Conservation (phyloP, 371 early-diverging fungal species). For the Phascolomyces articulosus region DNA sequence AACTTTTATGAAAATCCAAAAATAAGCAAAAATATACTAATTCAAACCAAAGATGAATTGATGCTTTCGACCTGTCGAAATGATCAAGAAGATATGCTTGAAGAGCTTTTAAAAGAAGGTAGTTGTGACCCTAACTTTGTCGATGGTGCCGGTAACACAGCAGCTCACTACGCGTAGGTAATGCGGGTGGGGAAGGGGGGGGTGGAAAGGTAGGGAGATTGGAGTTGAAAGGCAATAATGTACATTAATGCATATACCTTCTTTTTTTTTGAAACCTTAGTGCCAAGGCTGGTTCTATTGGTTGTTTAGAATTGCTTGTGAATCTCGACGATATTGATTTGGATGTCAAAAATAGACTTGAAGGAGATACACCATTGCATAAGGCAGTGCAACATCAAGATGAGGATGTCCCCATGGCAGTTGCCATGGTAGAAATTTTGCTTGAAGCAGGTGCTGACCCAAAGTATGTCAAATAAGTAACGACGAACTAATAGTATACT, state of each 20-base stretch:
- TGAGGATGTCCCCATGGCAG: constrained; percentile 49
- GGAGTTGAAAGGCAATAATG: neutral
- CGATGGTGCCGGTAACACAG: constrained; percentile 68
- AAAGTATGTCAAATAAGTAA: constrained; percentile 29
- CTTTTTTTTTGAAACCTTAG: constrained; percentile 24
- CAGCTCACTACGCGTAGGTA: constrained; percentile 73
- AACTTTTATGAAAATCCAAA: neutral
- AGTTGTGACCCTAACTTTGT: constrained; percentile 55
- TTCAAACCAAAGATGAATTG: constrained; percentile 47
- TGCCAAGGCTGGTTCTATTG: constrained; percentile 58
- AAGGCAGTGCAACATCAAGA: constrained; percentile 55
- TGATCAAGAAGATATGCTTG: constrained; percentile 58
- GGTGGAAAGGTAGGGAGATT: too few species aligned
- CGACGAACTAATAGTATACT: too few species aligned
- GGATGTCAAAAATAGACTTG: constrained; percentile 56
- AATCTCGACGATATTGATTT: constrained; percentile 57
- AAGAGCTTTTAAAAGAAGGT: constrained; percentile 32
- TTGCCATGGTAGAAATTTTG: constrained; percentile 59
- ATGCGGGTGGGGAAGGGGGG: neutral
- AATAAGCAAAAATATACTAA: neutral
- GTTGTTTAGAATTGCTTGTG: constrained; percentile 60
- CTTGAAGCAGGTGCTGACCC: constrained; percentile 59
- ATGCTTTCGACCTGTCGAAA: constrained; percentile 57
- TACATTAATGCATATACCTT: neutral
- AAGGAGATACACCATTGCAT: constrained; percentile 70